Conservation (phyloP, 306 rosid genomes). For the Vigna reflexopilosa region DNA sequence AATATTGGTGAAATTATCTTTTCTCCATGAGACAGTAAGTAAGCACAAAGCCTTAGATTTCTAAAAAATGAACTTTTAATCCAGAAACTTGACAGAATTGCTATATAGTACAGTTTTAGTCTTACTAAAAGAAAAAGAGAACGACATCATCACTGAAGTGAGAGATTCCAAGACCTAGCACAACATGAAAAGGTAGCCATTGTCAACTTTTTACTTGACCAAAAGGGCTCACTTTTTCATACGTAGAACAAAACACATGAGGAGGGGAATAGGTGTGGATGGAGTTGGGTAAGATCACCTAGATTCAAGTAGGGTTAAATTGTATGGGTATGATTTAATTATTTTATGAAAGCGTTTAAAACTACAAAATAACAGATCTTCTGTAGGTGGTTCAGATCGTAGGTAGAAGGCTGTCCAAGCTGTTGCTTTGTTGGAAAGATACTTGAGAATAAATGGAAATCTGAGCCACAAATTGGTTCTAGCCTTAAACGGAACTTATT, state of each 20-base stretch:
- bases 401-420: neutral
- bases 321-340: neutral
- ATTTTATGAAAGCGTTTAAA: neutral
- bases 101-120: neutral
- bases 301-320: neutral
- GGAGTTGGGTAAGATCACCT: neutral
- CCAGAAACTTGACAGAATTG: neutral
- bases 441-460: neutral
- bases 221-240: neutral
- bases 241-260: neutral
- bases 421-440: conserved; percentile 19
- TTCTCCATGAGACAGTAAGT: neutral
- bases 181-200: neutral
- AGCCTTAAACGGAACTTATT: neutral
- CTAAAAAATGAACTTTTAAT: conserved; percentile 7
- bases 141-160: neutral
- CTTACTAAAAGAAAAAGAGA: neutral
- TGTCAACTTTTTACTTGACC: neutral
- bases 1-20: neutral
- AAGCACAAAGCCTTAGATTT: neutral
- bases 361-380: neutral
- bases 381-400: neutral
- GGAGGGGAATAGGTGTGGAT: too few relatives aligned
- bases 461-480: neutral
- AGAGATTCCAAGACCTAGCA: conserved; percentile 3